Percentiles rank a stretch among this genome's conserved stretches.
phyloP scores from a whole-genome alignment of 2,329 filamentous ascomycete species.

The Claviceps sp. region DNA sequence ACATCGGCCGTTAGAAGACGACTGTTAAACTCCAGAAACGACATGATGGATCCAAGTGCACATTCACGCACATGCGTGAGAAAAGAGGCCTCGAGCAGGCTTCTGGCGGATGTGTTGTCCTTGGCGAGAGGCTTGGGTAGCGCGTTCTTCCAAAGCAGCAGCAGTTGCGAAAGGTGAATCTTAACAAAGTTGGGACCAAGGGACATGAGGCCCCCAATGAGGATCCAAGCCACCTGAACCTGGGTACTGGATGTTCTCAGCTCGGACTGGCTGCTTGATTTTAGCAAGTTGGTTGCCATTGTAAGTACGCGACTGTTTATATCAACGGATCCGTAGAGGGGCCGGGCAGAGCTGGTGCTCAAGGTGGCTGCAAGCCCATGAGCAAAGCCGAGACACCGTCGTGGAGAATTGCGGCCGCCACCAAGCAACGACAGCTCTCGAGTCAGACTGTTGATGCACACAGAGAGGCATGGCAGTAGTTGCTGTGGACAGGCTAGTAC shows the following conservation, averaged over 20 bases:
- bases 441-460: conserved; percentile 91
- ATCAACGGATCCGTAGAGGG: conserved; percentile 87
- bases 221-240: conserved; percentile 93
- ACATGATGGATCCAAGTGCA: conserved; percentile 77
- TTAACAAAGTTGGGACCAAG: conserved; percentile 97
- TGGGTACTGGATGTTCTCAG: conserved; percentile 84
- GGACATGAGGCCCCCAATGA: conserved; percentile 93
- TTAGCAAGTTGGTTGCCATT: conserved; percentile 82
- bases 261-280: conserved; percentile 84
- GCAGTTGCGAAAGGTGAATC: conserved; percentile 86
- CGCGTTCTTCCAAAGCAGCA: conserved; percentile 94
- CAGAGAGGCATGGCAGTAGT: conserved; percentile 76
- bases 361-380: conserved; percentile 84
- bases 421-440: conserved; percentile 71
- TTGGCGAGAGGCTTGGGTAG: conserved; percentile 87
- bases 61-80: conserved; percentile 91
- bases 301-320: conserved; percentile 85
- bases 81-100: conserved; percentile 80
- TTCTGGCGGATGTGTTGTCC: conserved; percentile 75
- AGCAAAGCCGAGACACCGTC: conserved; percentile 79
- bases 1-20: conserved; percentile 86
- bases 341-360: conserved; percentile 76
- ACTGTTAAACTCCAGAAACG: conserved; percentile 88
- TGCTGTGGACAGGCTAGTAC: conserved; percentile 87
- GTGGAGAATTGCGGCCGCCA: conserved; percentile 62